A percentile compares a stretch with the other conserved stretches of the same genome.
Evolutionary conservation across 768 basidiomycete genomes (phyloP).

Genomic region (Russula compacta): DNA sequence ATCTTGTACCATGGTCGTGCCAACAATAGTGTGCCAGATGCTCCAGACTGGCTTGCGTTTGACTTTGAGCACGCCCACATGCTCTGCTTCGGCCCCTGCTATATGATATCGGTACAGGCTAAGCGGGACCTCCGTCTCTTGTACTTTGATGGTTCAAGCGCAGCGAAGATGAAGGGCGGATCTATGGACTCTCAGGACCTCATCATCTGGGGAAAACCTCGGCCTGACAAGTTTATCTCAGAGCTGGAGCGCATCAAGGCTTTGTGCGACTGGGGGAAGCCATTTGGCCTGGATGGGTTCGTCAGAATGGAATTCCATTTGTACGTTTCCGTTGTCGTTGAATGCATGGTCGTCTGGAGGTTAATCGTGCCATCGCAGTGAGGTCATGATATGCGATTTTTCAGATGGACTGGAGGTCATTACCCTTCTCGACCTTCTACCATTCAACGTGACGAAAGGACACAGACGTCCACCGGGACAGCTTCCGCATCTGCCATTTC

Average conservation of each 20-base stretch:
- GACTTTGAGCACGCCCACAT: slow-evolving; percentile 16
- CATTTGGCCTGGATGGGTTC: slow-evolving; percentile 28
- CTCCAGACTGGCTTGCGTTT: slow-evolving; percentile 17
- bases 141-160: slow-evolving; percentile 17
- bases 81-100: slow-evolving; percentile 1
- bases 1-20: slow-evolving; percentile 18
- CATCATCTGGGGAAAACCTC: slow-evolving; percentile 25
- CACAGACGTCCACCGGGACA: no score
- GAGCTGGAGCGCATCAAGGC: slow-evolving; percentile 25
- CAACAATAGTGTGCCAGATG: not conserved
- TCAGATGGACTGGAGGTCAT: slow-evolving; percentile 11
- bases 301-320: slow-evolving; percentile 21
- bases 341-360: not conserved
- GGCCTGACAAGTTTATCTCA: slow-evolving; percentile 16
- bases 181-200: slow-evolving; percentile 32
- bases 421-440: slow-evolving; percentile 8
- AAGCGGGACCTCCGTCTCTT: slow-evolving; percentile 14
- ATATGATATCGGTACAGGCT: slow-evolving; percentile 4
- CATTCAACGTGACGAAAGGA: not conserved
- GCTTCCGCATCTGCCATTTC: not conserved
- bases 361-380: slow-evolving; percentile 7
- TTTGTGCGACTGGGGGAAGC: slow-evolving; percentile 29
- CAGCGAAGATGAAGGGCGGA: slow-evolving; percentile 23
- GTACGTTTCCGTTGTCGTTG: not conserved
- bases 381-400: slow-evolving; percentile 16